These are phyloP conservation scores for Penstemon newberryi DNA, from an alignment of 257 asterid genomes.

Conservation along the genomic window DNA sequence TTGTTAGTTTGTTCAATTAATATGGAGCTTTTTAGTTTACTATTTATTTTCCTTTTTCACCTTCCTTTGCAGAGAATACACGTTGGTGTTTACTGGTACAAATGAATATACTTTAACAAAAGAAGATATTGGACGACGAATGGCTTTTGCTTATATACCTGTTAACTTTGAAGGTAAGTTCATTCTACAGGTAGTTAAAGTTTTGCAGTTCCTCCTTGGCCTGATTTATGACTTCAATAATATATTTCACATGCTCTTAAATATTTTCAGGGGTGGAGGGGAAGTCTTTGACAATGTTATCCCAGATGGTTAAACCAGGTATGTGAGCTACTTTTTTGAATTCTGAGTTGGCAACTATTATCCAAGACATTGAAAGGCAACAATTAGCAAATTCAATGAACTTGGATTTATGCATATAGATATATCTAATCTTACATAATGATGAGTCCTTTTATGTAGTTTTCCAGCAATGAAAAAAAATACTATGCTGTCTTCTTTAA, in stretches of 20 bases:
- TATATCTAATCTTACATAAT: not conserved
- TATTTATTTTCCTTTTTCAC: conserved; percentile 6
- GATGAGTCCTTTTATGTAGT: conserved; percentile 4
- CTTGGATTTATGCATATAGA: not conserved
- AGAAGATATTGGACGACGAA: conserved; percentile 70
- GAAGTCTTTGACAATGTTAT: conserved; percentile 58
- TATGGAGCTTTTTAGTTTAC: not conserved
- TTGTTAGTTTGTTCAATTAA: not conserved
- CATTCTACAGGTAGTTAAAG: conserved; percentile 19
- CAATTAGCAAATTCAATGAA: not conserved
- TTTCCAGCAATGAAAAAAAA: not conserved
- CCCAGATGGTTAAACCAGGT: conserved; percentile 79
- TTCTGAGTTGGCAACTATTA: conserved; percentile 22
- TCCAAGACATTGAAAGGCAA: conserved; percentile 9
- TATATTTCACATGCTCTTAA: conserved; percentile 16
- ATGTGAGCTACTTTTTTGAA: conserved; percentile 17
- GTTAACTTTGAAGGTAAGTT: conserved; percentile 87
- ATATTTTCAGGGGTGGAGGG: conserved; percentile 87
- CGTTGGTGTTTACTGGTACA: conserved; percentile 66
- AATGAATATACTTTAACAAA: conserved; percentile 70
- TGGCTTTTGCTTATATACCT: conserved; percentile 77
- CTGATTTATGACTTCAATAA: conserved; percentile 19
- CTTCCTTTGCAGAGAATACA: conserved; percentile 55
- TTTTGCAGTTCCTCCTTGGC: conserved; percentile 21
- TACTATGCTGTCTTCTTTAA: conserved; percentile 5